Evolutionary conservation across 164 flowering plant species (phyloP).

Genomic region (Umbellularia californica): DNA sequence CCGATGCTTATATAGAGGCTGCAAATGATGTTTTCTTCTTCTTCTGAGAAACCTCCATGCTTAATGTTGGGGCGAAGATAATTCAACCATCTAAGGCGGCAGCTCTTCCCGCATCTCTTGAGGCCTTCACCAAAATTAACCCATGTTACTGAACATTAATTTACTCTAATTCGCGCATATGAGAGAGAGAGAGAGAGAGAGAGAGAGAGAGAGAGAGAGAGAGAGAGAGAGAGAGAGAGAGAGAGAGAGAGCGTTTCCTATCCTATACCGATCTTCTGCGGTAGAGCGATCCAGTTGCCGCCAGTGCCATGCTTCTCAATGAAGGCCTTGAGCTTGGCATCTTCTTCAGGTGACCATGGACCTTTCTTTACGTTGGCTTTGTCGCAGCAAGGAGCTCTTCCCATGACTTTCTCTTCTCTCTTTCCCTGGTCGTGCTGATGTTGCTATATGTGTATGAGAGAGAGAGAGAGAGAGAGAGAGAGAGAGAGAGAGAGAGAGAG

Average conservation of each 20-base stretch:
- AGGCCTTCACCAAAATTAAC: slow-evolving; percentile 39
- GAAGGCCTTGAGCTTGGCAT: slow-evolving; percentile 64
- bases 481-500: too few species aligned
- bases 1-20: slow-evolving; percentile 76
- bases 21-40: slow-evolving; percentile 85
- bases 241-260: neutral
- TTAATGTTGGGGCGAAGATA: slow-evolving; percentile 81
- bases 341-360: slow-evolving; percentile 97
- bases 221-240: neutral
- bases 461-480: slow-evolving; percentile 16
- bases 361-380: slow-evolving; percentile 87
- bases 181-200: neutral
- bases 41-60: slow-evolving; percentile 85
- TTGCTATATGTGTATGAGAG: neutral
- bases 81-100: slow-evolving; percentile 82
- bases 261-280: slow-evolving; percentile 70
- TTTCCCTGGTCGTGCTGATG: neutral
- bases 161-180: neutral
- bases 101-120: slow-evolving; percentile 88
- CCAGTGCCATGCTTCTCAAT: slow-evolving; percentile 73
- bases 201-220: neutral
- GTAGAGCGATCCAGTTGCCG: slow-evolving; percentile 88
- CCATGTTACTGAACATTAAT: too few species aligned
- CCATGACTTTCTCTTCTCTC: slow-evolving; percentile 39
- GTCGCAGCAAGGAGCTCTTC: slow-evolving; percentile 96